phyloP scores from a whole-genome alignment of 805 yeast genomes.

The Starmerella khaoyaiensis region DNA sequence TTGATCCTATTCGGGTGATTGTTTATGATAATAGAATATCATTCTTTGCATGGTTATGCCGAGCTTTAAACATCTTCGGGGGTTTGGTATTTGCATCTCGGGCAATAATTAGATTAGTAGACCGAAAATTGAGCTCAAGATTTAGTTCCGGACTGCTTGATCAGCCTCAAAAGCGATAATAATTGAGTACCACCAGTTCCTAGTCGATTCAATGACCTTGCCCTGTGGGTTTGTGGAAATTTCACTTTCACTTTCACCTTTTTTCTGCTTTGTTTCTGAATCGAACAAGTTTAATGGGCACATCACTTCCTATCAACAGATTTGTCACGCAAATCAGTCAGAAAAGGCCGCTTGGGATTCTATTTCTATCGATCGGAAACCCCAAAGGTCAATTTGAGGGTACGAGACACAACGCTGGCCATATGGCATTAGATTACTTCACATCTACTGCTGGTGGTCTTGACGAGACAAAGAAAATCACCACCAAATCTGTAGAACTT shows the following conservation, averaged over 20 bases:
- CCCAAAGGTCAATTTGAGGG: slow-evolving; percentile 49
- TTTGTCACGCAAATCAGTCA: slow-evolving; percentile 12
- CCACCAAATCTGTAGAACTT: slow-evolving; percentile 7
- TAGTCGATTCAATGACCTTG: not conserved
- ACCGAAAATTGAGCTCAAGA: not conserved
- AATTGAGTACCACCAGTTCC: too few relatives aligned
- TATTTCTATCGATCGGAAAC: slow-evolving; percentile 49
- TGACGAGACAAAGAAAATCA: not conserved
- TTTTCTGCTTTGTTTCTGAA: not conserved
- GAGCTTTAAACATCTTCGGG: slow-evolving; percentile 70
- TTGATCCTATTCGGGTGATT: slow-evolving; percentile 69
- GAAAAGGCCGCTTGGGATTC: slow-evolving; percentile 10
- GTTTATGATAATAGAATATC: slow-evolving; percentile 61
- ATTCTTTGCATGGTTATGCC: slow-evolving; percentile 62
- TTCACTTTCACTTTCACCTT: not conserved
- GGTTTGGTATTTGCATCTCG: slow-evolving; percentile 40
- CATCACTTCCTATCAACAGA: slow-evolving; percentile 20
- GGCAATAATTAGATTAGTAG: slow-evolving; percentile 4
- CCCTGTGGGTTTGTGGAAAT: not conserved
- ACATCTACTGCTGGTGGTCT: slow-evolving; percentile 11
- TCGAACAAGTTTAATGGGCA: slow-evolving; percentile 3
- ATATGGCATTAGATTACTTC: slow-evolving; percentile 35
- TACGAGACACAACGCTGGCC: slow-evolving; percentile 75
- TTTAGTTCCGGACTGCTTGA: slow-evolving; percentile 11
- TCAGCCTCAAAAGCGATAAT: slow-evolving; percentile 1